Evolutionary conservation across 306 rosid species (phyloP), one percentile per base, ranked within the genome.

Genomic region (Citrullus amarus): DNA sequence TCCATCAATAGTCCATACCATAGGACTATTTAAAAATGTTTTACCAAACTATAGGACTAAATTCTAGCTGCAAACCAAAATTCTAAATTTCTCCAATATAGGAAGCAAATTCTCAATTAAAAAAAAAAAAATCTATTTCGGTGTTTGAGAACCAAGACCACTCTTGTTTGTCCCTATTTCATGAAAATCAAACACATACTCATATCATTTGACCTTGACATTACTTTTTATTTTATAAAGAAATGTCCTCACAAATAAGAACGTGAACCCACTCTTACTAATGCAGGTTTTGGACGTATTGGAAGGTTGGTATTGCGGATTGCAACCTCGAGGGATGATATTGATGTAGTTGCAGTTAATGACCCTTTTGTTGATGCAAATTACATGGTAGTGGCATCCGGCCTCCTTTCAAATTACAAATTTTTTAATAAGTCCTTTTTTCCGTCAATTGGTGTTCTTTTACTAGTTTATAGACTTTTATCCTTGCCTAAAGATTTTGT

Each of bases 301-400:
- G 98, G 98, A 84, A 90, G 98, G 84, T 88, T 95, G 98, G 97
- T 95, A 78, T 81, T 95, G 55, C 95, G 98, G n/a, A 79, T 92
- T 60, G 98, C 98, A 44, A 75, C 83, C 83, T 68, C 84, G 54
- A 82, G 97, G 84, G 97, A 92, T 89, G 98, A 92, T 86, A 86
- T 95, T 67, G 96, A 92, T 74, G 92, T 95, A 61, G 91, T 92
- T 48, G 91, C 97, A 15, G 93, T 95, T 79, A 95, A 95, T 80
- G 98, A 95, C 83, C 98, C 98, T 61, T 87, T 95, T 73, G 76
- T 92, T 84, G 96, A 95, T 85, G 93, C 97, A 17, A 92, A 92
- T 61, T 95, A 95, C 83, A 95, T 95, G 98, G 98, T 95, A 87
- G 66, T 84, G 53, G 43, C 57, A 71, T 48, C 22, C 13, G 25